Evolutionary conservation across 1,284 basidiomycete species (phyloP), one percentile per base, ranked within the genome.

Genomic region (Sutorius eximius): DNA sequence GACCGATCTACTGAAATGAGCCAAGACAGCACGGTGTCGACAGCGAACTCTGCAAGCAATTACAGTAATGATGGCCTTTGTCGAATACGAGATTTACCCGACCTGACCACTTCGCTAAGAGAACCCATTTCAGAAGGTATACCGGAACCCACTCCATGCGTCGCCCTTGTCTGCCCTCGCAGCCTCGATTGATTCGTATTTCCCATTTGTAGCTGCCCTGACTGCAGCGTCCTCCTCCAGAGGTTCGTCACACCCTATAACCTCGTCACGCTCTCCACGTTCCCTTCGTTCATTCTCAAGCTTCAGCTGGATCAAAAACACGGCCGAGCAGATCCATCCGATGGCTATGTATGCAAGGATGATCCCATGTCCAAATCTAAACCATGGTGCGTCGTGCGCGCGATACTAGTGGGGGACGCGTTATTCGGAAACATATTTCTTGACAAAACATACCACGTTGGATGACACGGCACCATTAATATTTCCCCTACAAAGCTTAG

Each of bases 261-360:
- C 68, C 58, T 82, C 80, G 65, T 78, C 71, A 10, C 76, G 71
- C 55, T 77, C 74, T n/a, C 80, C 80, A 9, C 73, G 71, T 22
- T 75, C 75, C 33, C 78, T 72, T 52, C 66, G 61, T 30, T 64
- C 67, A 60, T 82, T 82, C 64, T 81, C 79, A 36, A 67, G 60
- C 52, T 65, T 69, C 30, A 80, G 61, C 9, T 71, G 61, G 36
- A 71, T 33, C 51, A 71, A 66, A 60, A 79, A 77, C 34, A 72
- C 32, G 27, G 64, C 53, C 8, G 79, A 74, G 57, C 65, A 71
- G 61, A 80, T 58, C 57, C 77, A 69, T n/a, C 76, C 77, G 33
- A 82, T 73, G 41, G 66, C 69, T 55, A 82, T 75, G 69, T 81
- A 82, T 50, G 73, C 68, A 43, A 82, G 72, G 34, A 82, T 68